Base-by-base conservation (phyloP, 129 eudicot species). In the Sambucus nigra region DNA sequence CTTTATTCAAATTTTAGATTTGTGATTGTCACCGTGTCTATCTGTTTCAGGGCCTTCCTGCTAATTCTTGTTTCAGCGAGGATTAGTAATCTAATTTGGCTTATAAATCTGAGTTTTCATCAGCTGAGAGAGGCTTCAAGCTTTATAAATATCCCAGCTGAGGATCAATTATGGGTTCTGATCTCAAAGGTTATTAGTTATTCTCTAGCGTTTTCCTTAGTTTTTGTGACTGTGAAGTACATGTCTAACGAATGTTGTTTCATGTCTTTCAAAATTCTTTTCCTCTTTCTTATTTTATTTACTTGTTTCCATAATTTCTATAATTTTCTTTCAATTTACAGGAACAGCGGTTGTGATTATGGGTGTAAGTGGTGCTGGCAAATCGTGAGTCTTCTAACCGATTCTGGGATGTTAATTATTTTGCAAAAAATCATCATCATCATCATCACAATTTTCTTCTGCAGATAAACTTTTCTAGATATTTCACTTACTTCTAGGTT, bases 291-390 rank as follows among this genome's bases (percentile, higher is more conserved):
- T n/a, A n/a, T n/a, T n/a, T n/a, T n/a, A n/a, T n/a, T n/a, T n/a
- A n/a, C n/a, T n/a, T n/a, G n/a, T n/a, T n/a, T n/a, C n/a, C n/a
- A n/a, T n/a, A n/a, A n/a, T n/a, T n/a, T n/a, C n/a, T n/a, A n/a
- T n/a, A n/a, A n/a, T n/a, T n/a, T n/a, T n/a, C 57, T 42, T 45
- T 8, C 29, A 18, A 21, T 29, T 59, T 55, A 38, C 79, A 84
- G 95, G 83, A 55, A 55, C 33, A 2, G 94, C 83, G 61, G 31
- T 85, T 57, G 94, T 89, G 12, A 47, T 89, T 29, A 84, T 89
- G 95, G 98, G 98, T 33, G 98, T 85, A 41, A 78, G 94, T 39
- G 98, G 98, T 32, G 81, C 94, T 29, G 98, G 98, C 46, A 89
- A 89, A 79, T 69, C 98, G 95, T 89, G 61, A 85, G 95, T 77